These are phyloP conservation scores for Lathyrus oleraceus DNA, from an alignment of 306 rosid genomes.

Conservation along the genomic window DNA sequence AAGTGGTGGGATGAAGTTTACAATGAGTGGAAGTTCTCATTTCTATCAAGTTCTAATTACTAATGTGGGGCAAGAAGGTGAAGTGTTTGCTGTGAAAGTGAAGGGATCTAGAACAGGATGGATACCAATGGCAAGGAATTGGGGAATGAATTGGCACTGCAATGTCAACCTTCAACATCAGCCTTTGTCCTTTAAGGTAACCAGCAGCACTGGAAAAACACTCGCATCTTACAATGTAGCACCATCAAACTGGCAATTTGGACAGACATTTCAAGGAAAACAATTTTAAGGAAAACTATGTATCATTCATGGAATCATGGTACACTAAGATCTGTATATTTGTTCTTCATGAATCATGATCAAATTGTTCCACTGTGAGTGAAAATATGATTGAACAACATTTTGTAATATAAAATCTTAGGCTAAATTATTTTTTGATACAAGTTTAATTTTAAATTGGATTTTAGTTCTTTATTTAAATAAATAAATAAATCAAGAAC, in stretches of 20 bases:
- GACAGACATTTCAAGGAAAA: conserved; percentile 91
- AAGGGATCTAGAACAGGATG: conserved; percentile 96
- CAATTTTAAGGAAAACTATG: conserved; percentile 46
- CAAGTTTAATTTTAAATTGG: too few species aligned
- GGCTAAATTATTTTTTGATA: too few species aligned
- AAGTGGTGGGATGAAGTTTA: conserved; percentile 67
- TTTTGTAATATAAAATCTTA: too few species aligned
- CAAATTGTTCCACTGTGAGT: too few species aligned
- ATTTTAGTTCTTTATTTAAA: too few species aligned
- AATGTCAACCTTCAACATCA: conserved; percentile 73
- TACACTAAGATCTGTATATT: too few species aligned
- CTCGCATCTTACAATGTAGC: conserved; percentile 85
- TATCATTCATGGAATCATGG: too few species aligned
- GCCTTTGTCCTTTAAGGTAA: conserved; percentile 92
- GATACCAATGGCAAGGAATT: conserved; percentile 90
- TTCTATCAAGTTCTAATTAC: conserved; percentile 84
- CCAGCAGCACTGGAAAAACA: conserved; percentile 64
- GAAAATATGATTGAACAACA: too few species aligned
- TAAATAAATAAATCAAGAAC: too few species aligned
- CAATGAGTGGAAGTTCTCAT: conserved; percentile 69
- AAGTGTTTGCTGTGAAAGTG: conserved; percentile 84
- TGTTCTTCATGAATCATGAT: too few species aligned
- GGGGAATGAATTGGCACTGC: conserved; percentile 96
- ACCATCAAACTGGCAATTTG: conserved; percentile 71
- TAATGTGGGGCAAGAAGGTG: conserved; percentile 88